Conservation (phyloP, 345 rosid species). For the Lumnitzera racemosa region DNA sequence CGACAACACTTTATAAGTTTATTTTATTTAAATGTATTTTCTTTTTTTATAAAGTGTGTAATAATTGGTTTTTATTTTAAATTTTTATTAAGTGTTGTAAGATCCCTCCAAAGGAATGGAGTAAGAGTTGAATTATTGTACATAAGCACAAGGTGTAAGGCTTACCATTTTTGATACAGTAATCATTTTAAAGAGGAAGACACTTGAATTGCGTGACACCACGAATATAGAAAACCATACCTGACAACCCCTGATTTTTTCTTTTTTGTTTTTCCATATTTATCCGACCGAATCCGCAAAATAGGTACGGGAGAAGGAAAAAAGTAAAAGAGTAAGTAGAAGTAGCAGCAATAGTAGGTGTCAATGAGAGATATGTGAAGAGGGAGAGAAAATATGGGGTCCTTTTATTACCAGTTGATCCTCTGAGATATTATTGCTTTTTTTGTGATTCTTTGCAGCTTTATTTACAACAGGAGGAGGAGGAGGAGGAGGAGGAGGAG, state of each 20-base stretch:
- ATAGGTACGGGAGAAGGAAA: conserved; percentile 12
- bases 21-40: too few relatives aligned
- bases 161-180: conserved; percentile 48
- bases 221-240: conserved; percentile 35
- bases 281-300: conserved; percentile 28
- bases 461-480: conserved; percentile 33
- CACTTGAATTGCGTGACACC: conserved; percentile 63
- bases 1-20: too few relatives aligned
- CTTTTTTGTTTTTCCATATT: conserved; percentile 1
- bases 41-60: too few relatives aligned
- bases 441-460: conserved; percentile 64
- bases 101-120: too few relatives aligned
- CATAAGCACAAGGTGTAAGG: conserved; percentile 18
- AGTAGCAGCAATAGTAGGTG: too few relatives aligned
- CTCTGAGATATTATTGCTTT: conserved; percentile 15
- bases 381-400: neutral
- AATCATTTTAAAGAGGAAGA: conserved; percentile 49
- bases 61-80: too few relatives aligned
- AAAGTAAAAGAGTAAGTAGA: conserved; percentile 3
- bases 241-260: conserved; percentile 30
- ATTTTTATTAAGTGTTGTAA: too few relatives aligned
- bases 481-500: conserved; percentile 7
- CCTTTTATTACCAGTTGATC: conserved; percentile 10
- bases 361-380: too few relatives aligned
- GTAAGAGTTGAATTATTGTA: neutral